A percentile compares a stretch with the other conserved stretches of the same genome.
These are phyloP conservation scores for Yamadazyma phyllophila DNA, from an alignment of 805 yeast genomes.

Conservation along the genomic window DNA sequence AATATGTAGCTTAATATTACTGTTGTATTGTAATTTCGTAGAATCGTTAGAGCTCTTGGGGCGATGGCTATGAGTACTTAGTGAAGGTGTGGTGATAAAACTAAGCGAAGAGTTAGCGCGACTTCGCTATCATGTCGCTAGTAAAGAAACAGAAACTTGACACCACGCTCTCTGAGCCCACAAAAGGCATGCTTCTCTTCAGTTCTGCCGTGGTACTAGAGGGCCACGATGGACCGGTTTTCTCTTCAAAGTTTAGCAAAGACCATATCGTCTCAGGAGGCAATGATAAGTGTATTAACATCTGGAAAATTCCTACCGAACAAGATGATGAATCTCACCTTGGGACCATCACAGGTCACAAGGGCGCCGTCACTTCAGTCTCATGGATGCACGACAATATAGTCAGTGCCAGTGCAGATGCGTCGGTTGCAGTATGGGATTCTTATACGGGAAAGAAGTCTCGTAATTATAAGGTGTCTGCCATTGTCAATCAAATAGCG, in stretches of 20 bases:
- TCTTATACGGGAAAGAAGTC: constrained; percentile 51
- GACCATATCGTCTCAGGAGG: constrained; percentile 61
- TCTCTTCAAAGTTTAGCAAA: constrained; percentile 49
- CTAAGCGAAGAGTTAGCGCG: no score
- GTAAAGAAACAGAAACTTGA: not conserved
- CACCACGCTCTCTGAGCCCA: no score
- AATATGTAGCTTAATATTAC: constrained; percentile 63
- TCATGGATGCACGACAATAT: constrained; percentile 50
- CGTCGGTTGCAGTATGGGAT: constrained; percentile 63
- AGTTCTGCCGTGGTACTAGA: constrained; percentile 37
- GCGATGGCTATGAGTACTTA: no score
- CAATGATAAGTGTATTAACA: constrained; percentile 47
- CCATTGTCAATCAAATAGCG: constrained; percentile 55
- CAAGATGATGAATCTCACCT: constrained; percentile 31
- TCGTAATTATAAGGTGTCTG: constrained; percentile 41
- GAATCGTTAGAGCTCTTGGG: no score
- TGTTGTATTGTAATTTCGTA: no score
- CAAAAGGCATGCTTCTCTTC: constrained; percentile 18
- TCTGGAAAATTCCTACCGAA: constrained; percentile 44
- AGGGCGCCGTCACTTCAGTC: constrained; percentile 61
- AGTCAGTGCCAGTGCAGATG: constrained; percentile 59
- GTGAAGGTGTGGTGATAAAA: no score
- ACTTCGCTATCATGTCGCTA: not conserved
- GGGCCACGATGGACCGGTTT: constrained; percentile 50
- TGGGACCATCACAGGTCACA: constrained; percentile 54